Percentiles rank a stretch among this genome's conserved stretches.
Evolutionary conservation across 306 rosid genomes (phyloP).

Genomic region (Vachellia pachyceras): DNA sequence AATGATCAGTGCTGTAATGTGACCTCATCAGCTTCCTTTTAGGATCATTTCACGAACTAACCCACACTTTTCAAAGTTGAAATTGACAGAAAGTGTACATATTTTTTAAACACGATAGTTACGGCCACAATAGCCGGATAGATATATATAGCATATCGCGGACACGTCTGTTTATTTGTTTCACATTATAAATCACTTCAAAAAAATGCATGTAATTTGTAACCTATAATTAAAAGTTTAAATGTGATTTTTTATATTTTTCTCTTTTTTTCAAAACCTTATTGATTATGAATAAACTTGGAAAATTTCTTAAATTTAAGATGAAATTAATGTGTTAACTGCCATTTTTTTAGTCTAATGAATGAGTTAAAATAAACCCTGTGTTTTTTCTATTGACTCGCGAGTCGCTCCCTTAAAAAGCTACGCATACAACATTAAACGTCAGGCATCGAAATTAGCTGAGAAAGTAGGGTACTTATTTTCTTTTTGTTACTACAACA

Average conservation of each 20-base stretch:
- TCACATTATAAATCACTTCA: no score
- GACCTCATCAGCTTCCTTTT: constrained; percentile 20
- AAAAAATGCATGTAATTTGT: no score
- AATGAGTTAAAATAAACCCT: no score
- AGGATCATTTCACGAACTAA: not conserved
- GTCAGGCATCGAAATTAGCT: not conserved
- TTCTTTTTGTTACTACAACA: not conserved
- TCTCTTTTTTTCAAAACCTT: no score
- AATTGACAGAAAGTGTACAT: constrained; percentile 23
- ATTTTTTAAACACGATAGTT: constrained; percentile 29
- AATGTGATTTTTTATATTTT: no score
- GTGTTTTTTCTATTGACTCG: no score
- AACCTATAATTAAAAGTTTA: no score
- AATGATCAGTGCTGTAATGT: not conserved
- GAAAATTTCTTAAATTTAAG: no score
- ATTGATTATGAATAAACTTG: no score
- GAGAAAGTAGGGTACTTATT: not conserved
- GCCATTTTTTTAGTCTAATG: no score
- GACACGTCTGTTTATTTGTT: no score
- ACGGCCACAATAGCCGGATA: constrained; percentile 19
- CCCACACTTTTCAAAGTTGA: constrained; percentile 29
- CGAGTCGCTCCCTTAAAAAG: not conserved
- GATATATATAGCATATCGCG: not conserved
- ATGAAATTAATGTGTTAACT: no score
- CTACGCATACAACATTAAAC: constrained; percentile 29